phyloP scores from a whole-genome alignment of 176 grass and related monocot species.

The Cocos nucifera region DNA sequence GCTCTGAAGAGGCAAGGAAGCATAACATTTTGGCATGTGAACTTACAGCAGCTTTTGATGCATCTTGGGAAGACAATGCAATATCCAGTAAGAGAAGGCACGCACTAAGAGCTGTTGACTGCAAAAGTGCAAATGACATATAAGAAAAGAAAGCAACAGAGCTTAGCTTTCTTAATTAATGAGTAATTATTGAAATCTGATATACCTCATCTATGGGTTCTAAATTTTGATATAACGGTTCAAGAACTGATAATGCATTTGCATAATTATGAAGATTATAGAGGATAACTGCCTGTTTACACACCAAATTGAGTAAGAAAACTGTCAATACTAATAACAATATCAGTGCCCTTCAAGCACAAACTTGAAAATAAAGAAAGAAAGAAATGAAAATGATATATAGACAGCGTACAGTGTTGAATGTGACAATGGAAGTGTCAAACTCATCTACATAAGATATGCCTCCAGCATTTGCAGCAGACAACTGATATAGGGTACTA shows the following conservation, averaged over 20 bases:
- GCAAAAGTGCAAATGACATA: slow-evolving; percentile 7
- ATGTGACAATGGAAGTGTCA: slow-evolving; percentile 64
- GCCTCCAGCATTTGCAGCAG: slow-evolving; percentile 39
- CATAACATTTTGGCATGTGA: not conserved
- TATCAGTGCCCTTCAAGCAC: no score
- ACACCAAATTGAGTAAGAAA: slow-evolving; percentile 16
- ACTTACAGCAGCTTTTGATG: slow-evolving; percentile 73
- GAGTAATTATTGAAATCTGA: not conserved
- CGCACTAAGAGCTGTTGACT: slow-evolving; percentile 80
- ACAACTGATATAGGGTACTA: slow-evolving; percentile 33
- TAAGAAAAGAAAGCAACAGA: not conserved
- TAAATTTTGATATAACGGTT: slow-evolving; percentile 64
- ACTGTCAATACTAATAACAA: not conserved
- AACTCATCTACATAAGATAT: slow-evolving; percentile 67
- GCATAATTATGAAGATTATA: slow-evolving; percentile 73
- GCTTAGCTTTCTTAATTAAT: not conserved
- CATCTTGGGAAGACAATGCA: slow-evolving; percentile 66
- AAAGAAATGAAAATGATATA: slow-evolving; percentile 6
- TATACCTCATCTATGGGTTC: slow-evolving; percentile 85
- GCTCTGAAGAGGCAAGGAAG: not conserved
- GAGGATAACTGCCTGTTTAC: slow-evolving; percentile 70
- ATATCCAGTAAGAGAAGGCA: slow-evolving; percentile 92
- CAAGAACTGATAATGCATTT: slow-evolving; percentile 51
- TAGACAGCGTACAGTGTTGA: slow-evolving; percentile 72
- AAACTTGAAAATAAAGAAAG: slow-evolving; percentile 10